Conservation (phyloP, 805 yeast species). For the Suhomyces tanzawaensis region DNA sequence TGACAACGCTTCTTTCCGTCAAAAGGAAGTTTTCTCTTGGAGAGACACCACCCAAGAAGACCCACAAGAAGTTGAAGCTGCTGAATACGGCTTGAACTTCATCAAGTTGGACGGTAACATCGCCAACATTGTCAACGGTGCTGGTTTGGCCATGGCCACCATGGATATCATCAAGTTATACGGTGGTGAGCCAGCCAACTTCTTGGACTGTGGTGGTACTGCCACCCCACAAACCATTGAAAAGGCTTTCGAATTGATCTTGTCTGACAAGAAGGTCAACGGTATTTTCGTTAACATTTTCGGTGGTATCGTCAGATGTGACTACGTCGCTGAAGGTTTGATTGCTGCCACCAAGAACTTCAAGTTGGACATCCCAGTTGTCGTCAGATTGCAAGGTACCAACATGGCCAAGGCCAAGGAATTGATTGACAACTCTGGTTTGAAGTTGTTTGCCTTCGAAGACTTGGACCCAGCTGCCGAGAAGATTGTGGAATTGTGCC, state of each 20-base stretch:
- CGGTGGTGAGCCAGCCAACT: slow-evolving; percentile 99
- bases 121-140: slow-evolving; percentile 99
- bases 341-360: slow-evolving; percentile 92
- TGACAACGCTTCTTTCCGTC: slow-evolving; percentile 94
- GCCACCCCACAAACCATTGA: slow-evolving; percentile 98
- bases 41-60: slow-evolving; percentile 98
- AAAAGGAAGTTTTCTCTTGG: slow-evolving; percentile 92
- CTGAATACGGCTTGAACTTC: slow-evolving; percentile 87
- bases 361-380: slow-evolving; percentile 88
- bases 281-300: slow-evolving; percentile 98
- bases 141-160: slow-evolving; percentile 99
- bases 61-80: slow-evolving; percentile 92
- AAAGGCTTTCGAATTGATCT: slow-evolving; percentile 90
- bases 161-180: slow-evolving; percentile 98
- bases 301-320: slow-evolving; percentile 99
- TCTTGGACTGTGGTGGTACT: slow-evolving; percentile 99
- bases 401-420: slow-evolving; percentile 86
- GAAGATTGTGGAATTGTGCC: slow-evolving; percentile 78
- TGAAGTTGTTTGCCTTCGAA: slow-evolving; percentile 86
- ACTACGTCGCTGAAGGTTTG: slow-evolving; percentile 96
- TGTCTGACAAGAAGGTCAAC: slow-evolving; percentile 83
- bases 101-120: slow-evolving; percentile 98
- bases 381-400: slow-evolving; percentile 98
- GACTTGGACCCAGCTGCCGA: slow-evolving; percentile 97
- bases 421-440: slow-evolving; percentile 82